Evolutionary conservation across 2,329 filamentous ascomycete species (phyloP), one percentile per base, ranked within the genome.

Genomic region (Epichloe festucae): DNA sequence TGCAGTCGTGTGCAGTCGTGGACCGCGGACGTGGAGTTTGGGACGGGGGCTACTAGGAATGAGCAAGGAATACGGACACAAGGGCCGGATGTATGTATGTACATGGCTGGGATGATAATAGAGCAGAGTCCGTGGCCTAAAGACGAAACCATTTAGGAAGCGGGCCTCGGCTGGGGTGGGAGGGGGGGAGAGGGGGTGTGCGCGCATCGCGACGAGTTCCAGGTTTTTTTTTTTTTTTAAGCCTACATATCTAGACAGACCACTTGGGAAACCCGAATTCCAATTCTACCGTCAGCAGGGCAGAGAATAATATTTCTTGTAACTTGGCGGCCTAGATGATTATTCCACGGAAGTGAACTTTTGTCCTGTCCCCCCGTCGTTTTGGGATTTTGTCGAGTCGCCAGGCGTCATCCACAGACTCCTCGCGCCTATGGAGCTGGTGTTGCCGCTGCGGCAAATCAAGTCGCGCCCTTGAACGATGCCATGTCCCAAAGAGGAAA

Each of bases 401-500:
- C 40, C 11, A 17, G 17, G 17, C 17, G 17, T 3, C 40, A 8
- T 42, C 27, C 23, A 27, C 23, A 27, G 36, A 15, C 36, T 38
- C 36, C 31, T 44, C 49, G 39, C 21, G 52, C 43, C 42, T 48
- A 43, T 50, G 50, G 50, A 51, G 55, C 51, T 40, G 38, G 35
- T 48, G 49, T 44, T 50, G 41, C 52, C 14, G 35, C 21, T 15
- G 50, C 56, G 55, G 45, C 63, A 62, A 66, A 67, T 66, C 61
- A 61, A 55, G 56, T 58, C 61, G 57, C 64, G 64, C 60, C 54
- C 56, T 55, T 58, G 55, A 53, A 45, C 55, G 53, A 54, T 57
- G 50, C 55, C 54, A 51, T 55, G 53, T 57, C 63, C 63, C 57
- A 58, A 66, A 64, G 49, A 57, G 62, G 63, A 62, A 67, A 63